Evolutionary conservation across 352 stramenopile genomes (phyloP).

Genomic region (Phytophthora kernoviae): DNA sequence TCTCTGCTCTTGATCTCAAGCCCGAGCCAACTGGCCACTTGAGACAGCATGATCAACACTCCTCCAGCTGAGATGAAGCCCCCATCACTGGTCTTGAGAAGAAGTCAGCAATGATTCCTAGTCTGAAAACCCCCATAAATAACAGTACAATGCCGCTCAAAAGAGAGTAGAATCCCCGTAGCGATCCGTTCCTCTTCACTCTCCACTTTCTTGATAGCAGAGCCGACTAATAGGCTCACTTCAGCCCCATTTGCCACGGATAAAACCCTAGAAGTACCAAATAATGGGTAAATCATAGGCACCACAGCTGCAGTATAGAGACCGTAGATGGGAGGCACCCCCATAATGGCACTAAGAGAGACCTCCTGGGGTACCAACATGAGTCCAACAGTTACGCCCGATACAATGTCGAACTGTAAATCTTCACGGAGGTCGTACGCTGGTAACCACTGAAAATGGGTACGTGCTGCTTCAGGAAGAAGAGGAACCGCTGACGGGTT

Average conservation of each 20-base stretch:
- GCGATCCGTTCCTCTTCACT: conserved; percentile 63
- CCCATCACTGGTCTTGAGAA: conserved; percentile 80
- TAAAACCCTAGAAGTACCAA: conserved; percentile 63
- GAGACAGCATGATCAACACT: conserved; percentile 73
- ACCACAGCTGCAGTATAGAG: conserved; percentile 75
- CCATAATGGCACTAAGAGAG: conserved; percentile 91
- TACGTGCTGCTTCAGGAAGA: conserved; percentile 58
- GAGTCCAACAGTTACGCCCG: conserved; percentile 78
- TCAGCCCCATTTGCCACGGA: conserved; percentile 75
- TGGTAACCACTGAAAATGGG: conserved; percentile 79
- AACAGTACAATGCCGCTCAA: conserved; percentile 68
- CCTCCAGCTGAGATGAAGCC: conserved; percentile 70
- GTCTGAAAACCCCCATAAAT: conserved; percentile 54
- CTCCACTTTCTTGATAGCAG: conserved; percentile 56
- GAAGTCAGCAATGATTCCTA: conserved; percentile 70
- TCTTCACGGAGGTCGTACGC: conserved; percentile 63
- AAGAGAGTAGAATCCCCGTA: conserved; percentile 74
- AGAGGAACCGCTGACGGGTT: conserved; percentile 37
- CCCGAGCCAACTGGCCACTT: conserved; percentile 62
- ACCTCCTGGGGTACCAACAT: conserved; percentile 94
- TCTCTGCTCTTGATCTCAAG: conserved; percentile 52
- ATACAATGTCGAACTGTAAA: conserved; percentile 71
- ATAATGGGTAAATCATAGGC: conserved; percentile 74
- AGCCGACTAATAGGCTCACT: conserved; percentile 65
- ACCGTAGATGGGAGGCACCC: conserved; percentile 68